Percentiles rank a stretch among this genome's conserved stretches.
Evolutionary conservation across 441 rosid species (phyloP).

Genomic region (Cnidoscolus chayamansa): DNA sequence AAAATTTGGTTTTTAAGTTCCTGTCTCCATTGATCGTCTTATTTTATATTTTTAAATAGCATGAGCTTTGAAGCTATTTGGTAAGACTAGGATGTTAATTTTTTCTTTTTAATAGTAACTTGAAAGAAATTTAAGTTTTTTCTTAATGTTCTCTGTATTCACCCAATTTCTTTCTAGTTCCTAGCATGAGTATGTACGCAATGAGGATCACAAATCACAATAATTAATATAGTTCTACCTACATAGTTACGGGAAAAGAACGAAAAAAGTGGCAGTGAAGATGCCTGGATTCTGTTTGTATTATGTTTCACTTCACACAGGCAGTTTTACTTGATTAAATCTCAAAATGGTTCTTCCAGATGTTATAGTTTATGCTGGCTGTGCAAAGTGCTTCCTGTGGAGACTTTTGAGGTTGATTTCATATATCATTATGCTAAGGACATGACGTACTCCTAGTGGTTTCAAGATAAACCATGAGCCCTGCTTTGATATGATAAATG

Average conservation of each 20-base stretch:
- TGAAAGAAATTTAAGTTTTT: too few species aligned
- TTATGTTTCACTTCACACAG: not conserved
- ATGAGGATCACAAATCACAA: too few species aligned
- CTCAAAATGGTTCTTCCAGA: not conserved
- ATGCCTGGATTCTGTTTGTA: conserved; percentile 1
- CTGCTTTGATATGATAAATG: not conserved
- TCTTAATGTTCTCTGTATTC: too few species aligned
- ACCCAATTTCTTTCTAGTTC: too few species aligned
- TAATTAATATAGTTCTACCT: not conserved
- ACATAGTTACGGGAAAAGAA: not conserved
- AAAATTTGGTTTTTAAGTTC: not conserved
- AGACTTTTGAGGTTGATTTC: not conserved
- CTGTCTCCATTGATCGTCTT: not conserved
- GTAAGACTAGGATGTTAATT: too few species aligned
- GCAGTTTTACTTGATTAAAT: not conserved
- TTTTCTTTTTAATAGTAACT: too few species aligned
- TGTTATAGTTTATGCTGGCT: not conserved
- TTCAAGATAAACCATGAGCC: not conserved
- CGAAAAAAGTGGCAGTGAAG: not conserved
- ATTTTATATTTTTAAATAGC: too few species aligned
- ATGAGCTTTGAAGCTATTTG: too few species aligned
- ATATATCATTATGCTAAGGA: not conserved
- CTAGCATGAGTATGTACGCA: too few species aligned
- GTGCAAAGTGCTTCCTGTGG: not conserved
- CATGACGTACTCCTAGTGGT: not conserved